These are phyloP conservation scores for Blastomyces percursus DNA, from an alignment of 2,329 filamentous ascomycete species.

Conservation along the genomic window DNA sequence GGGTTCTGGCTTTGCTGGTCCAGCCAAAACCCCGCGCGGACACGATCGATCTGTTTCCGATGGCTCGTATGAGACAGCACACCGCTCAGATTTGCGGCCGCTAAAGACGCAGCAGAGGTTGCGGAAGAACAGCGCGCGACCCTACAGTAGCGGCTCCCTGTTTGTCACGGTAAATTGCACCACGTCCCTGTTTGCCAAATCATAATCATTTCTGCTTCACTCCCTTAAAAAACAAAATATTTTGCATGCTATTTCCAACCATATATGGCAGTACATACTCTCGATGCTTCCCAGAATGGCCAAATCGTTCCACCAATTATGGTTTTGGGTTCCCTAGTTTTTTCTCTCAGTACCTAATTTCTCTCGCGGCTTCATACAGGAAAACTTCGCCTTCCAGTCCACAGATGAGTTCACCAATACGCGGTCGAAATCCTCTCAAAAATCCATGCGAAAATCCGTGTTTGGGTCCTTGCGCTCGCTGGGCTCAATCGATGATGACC, in stretches of 20 bases:
- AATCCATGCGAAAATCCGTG: constrained; percentile 41
- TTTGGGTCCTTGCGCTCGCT: constrained; percentile 49
- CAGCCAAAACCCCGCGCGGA: constrained; percentile 8
- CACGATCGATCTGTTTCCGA: constrained; percentile 31
- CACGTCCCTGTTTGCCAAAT: background rate
- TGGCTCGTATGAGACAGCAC: constrained; percentile 19
- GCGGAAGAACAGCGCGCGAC: constrained; percentile 5
- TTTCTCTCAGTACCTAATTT: background rate
- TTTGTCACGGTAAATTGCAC: constrained; percentile 8
- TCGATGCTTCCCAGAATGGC: background rate
- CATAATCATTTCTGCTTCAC: background rate
- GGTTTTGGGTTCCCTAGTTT: background rate
- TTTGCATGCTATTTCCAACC: background rate
- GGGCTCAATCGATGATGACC: constrained; percentile 43
- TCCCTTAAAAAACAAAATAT: background rate
- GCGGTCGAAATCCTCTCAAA: constrained; percentile 36
- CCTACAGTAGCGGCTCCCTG: constrained; percentile 11
- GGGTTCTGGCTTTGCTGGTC: constrained; percentile 6
- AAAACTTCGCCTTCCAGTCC: background rate
- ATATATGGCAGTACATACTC: background rate
- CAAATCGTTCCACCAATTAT: background rate
- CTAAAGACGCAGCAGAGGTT: background rate
- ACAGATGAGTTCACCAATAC: constrained; percentile 2
- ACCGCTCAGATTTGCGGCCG: constrained; percentile 6
- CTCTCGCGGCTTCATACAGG: background rate